These are phyloP conservation scores for Moricandia arvensis DNA, from an alignment of 345 rosid genomes.

Conservation along the genomic window DNA sequence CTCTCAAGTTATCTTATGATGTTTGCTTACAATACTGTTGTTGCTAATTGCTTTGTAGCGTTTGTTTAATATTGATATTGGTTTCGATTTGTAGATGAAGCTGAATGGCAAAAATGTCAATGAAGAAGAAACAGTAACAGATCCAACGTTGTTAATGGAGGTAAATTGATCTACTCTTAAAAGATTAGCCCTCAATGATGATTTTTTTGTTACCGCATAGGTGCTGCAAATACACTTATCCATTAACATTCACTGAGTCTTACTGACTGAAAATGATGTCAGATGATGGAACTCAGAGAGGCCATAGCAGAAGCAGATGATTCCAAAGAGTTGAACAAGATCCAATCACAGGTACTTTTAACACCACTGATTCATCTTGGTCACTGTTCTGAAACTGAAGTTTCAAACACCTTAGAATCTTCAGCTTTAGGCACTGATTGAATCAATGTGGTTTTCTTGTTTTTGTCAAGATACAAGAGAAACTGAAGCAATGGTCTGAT, in stretches of 20 bases:
- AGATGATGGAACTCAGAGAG: constrained; percentile 95
- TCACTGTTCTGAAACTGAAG: background rate
- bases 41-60: background rate
- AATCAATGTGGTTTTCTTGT: constrained; percentile 9
- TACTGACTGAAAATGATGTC: constrained; percentile 21
- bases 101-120: constrained; percentile 67
- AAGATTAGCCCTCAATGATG: background rate
- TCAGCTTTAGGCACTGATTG: background rate
- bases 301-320: constrained; percentile 77
- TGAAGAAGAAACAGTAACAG: constrained; percentile 86
- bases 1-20: background rate
- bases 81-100: constrained; percentile 48
- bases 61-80: constrained; percentile 2
- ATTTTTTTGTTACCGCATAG: background rate
- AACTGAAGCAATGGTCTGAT: constrained; percentile 56
- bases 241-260: background rate
- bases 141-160: constrained; percentile 74
- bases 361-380: background rate
- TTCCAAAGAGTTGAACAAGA: constrained; percentile 53
- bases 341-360: constrained; percentile 56
- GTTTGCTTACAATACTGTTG: background rate
- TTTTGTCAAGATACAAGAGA: constrained; percentile 59
- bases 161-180: constrained; percentile 35
- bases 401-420: constrained; percentile 6
- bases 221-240: background rate